Base-by-base conservation (phyloP, 306 rosid species). In the Cucurbita moschata region DNA sequence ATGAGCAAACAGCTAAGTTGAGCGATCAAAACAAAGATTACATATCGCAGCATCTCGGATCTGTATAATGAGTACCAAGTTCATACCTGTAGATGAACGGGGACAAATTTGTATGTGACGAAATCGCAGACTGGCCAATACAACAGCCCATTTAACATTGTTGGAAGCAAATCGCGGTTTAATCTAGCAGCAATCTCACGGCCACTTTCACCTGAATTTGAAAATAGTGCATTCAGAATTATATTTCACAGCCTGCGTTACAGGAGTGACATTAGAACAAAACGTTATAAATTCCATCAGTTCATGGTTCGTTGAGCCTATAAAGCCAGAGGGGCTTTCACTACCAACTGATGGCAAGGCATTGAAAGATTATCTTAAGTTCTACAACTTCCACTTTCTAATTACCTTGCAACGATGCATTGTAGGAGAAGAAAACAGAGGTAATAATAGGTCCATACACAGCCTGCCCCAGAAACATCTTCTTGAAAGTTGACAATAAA, bases 51-150 rank as follows among this genome's bases (percentile, higher is more conserved):
- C 10, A 6, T 65, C 37, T 43, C 53, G 8, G 10, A 3, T 43
- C 30, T 49, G 16, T 8, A 3, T 43, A 43, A 14, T 19, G 46
- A 52, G 18, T 39, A 76, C 82, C 5, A 0, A 5, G 54, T 14
- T 13, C 54, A 39, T 68, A 88, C 97, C 92, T 90, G 97, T 66
- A 90, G 78, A 79, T 84, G 87, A 56, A 88, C 90, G 58, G 92
- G 86, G 44, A 85, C 35, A 72, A 80, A 88, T 79, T 75, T 90
- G 85, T 81, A 88, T 8, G 92, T 88, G 14, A 90, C 56, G 71
- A 86, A 90, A 83, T 90, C 97, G 7, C 92, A 90, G 21, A 74
- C 8, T 13, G 97, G 97, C 97, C 95, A 90, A 75, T 38, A 90
- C 81, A 85, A 0, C 53, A 79, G 83, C 11, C 90, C 89, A 10